phyloP scores from a whole-genome alignment of 2,329 filamentous ascomycete genomes.

The Pseudocercospora fijiensis region DNA sequence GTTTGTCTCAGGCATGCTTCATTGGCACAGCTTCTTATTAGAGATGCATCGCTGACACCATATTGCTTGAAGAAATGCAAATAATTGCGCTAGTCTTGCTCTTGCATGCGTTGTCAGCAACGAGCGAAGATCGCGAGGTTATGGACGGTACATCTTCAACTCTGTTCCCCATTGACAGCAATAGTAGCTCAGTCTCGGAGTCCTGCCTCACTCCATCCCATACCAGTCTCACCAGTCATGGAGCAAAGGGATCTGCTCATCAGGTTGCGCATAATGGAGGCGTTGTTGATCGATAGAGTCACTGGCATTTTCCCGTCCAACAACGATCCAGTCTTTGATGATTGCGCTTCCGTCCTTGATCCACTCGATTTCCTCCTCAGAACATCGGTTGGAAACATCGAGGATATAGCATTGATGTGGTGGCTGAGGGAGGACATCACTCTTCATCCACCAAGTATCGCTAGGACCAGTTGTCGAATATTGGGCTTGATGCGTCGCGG shows the following conservation, averaged over 20 bases:
- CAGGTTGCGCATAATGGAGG: neutral
- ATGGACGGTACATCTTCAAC: neutral
- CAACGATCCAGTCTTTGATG: conserved; percentile 35
- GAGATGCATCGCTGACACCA: neutral
- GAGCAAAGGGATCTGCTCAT: neutral
- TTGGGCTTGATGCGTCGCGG: conserved; percentile 11
- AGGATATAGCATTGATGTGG: conserved; percentile 33
- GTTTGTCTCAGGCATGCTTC: too few species aligned
- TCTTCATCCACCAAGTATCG: conserved; percentile 38
- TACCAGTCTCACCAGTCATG: neutral
- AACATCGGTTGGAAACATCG: conserved; percentile 23
- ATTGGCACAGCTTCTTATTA: neutral
- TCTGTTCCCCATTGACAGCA: neutral
- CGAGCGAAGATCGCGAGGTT: neutral
- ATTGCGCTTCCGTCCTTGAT: conserved; percentile 34
- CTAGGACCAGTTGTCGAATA: conserved; percentile 31
- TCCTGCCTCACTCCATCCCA: neutral
- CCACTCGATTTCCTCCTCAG: conserved; percentile 33
- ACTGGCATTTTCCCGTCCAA: conserved; percentile 25
- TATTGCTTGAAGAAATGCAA: neutral
- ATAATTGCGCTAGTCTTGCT: neutral
- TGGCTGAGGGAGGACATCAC: conserved; percentile 32
- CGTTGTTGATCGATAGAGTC: neutral
- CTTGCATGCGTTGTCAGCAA: neutral
- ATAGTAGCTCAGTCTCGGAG: neutral